Conservation (phyloP, 2,329 filamentous ascomycete genomes). For the Aspergillus ustus region DNA sequence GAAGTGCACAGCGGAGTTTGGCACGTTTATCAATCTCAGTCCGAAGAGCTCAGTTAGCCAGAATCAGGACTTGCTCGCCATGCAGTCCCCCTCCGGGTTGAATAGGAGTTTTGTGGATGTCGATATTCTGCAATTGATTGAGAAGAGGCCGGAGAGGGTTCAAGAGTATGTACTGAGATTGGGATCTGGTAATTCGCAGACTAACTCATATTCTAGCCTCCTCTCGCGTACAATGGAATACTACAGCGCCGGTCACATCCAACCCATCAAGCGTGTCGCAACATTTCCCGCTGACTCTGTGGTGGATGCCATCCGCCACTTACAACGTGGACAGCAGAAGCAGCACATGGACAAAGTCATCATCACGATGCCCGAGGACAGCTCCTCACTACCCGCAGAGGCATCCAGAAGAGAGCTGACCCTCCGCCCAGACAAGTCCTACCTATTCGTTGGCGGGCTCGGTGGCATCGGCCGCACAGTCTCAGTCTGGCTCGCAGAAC, state of each 20-base stretch:
- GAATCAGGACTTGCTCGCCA: not conserved
- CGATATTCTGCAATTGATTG: not conserved
- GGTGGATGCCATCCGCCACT: conserved; percentile 32
- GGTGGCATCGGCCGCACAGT: conserved; percentile 25
- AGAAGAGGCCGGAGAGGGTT: not conserved
- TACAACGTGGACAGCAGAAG: conserved; percentile 32
- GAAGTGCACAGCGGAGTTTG: not conserved
- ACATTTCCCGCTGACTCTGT: conserved; percentile 5
- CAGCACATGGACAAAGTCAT: conserved; percentile 47
- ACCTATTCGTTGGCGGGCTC: conserved; percentile 24
- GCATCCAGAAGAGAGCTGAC: too few relatives aligned
- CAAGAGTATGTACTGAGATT: not conserved
- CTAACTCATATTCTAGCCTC: not conserved
- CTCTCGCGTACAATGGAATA: not conserved
- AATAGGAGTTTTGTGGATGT: not conserved
- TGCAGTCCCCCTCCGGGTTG: not conserved
- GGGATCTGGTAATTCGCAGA: too few relatives aligned
- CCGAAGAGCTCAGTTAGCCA: not conserved
- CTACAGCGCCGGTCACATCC: not conserved
- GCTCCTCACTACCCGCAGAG: not conserved
- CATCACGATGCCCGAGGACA: conserved; percentile 28
- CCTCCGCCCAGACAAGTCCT: conserved; percentile 30
- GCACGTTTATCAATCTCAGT: conserved; percentile 1
- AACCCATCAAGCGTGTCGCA: not conserved
- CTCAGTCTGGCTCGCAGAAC: conserved; percentile 19